A percentile compares a stretch with the other conserved stretches of the same genome.
Conservation (phyloP, 177 flowering plant genomes). For the Vitis hybrid region DNA sequence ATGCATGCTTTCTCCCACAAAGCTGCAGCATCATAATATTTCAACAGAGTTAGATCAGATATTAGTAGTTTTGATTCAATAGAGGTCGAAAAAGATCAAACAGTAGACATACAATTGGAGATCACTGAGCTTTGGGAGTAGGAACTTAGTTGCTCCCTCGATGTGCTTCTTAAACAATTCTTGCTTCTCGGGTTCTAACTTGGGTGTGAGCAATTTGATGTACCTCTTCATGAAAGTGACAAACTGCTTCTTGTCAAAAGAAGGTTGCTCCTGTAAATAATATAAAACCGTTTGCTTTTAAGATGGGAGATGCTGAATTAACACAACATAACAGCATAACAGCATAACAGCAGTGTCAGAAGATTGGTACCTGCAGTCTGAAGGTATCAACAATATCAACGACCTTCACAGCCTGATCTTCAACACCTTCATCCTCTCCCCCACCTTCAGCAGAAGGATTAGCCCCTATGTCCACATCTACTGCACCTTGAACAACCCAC, state of each 20-base stretch:
- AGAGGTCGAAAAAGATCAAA: background rate
- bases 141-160: constrained; percentile 46
- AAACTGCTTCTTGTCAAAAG: constrained; percentile 83
- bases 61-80: background rate
- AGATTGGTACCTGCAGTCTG: constrained; percentile 66
- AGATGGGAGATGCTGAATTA: too few relatives aligned
- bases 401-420: constrained; percentile 77
- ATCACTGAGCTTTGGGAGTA: constrained; percentile 74
- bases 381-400: constrained; percentile 95
- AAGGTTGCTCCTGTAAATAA: constrained; percentile 72
- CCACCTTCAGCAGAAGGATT: constrained; percentile 96
- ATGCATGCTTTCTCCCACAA: constrained; percentile 92
- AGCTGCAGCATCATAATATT: constrained; percentile 38
- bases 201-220: constrained; percentile 64
- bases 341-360: too few relatives aligned
- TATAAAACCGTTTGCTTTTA: background rate
- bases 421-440: constrained; percentile 82
- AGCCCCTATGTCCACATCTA: constrained; percentile 92
- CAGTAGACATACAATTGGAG: constrained; percentile 65
- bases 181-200: constrained; percentile 62
- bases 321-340: too few relatives aligned
- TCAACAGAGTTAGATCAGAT: background rate
- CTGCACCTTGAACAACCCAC: constrained; percentile 93
- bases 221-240: constrained; percentile 64
- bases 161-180: constrained; percentile 43